phyloP scores from a whole-genome alignment of 768 basidiomycete genomes.

The Astraeus odoratus region DNA sequence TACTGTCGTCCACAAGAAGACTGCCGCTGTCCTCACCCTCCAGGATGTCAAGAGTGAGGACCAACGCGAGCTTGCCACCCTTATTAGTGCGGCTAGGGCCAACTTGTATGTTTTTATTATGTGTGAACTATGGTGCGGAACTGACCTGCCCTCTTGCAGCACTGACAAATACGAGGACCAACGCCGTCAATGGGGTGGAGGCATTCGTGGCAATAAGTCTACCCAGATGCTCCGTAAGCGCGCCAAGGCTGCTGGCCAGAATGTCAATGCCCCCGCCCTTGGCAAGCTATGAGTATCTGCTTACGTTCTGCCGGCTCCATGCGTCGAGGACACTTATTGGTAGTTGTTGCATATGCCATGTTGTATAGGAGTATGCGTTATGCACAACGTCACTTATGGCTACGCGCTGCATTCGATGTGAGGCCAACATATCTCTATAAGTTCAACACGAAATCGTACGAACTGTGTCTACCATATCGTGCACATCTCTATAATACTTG shows the following conservation, averaged over 20 bases:
- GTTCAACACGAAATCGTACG: too few relatives aligned
- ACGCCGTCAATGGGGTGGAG: slow-evolving; percentile 93
- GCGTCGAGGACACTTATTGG: background rate
- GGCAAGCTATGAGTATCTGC: slow-evolving; percentile 51
- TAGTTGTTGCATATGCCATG: slow-evolving; percentile 11
- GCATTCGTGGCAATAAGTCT: slow-evolving; percentile 91
- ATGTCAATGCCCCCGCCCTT: slow-evolving; percentile 44
- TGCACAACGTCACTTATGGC: slow-evolving; percentile 3
- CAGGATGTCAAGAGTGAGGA: slow-evolving; percentile 96
- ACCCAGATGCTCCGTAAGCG: slow-evolving; percentile 90
- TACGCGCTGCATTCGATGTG: slow-evolving; percentile 16
- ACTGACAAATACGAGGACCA: slow-evolving; percentile 91
- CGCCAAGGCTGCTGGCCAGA: slow-evolving; percentile 84
- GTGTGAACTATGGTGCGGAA: slow-evolving; percentile 4
- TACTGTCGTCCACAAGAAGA: slow-evolving; percentile 98
- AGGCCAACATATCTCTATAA: slow-evolving; percentile 24
- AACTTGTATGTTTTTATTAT: slow-evolving; percentile 70
- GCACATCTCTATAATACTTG: too few relatives aligned
- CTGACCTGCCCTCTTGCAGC: too few relatives aligned
- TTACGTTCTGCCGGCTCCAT: background rate
- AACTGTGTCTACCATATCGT: too few relatives aligned
- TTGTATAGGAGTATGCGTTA: slow-evolving; percentile 13
- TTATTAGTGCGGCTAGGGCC: slow-evolving; percentile 90
- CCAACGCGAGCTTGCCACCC: slow-evolving; percentile 84
- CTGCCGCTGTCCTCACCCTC: slow-evolving; percentile 82